Conservation (phyloP, 768 basidiomycete species). For the Xanthoconium purpureum region DNA sequence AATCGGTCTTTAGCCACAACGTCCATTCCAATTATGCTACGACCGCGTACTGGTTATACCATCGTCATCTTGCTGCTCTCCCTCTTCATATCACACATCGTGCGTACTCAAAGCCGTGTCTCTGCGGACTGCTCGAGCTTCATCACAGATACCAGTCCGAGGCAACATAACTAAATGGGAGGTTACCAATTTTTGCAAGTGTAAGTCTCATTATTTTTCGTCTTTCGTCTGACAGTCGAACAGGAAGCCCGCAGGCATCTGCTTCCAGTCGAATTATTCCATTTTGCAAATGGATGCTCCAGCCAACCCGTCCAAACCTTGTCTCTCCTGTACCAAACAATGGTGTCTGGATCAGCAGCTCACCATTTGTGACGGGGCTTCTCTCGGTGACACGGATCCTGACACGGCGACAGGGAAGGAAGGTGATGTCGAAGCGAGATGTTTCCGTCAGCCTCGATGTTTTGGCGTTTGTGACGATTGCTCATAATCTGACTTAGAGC, state of each 20-base stretch:
- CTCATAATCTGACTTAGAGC: slow-evolving; percentile 51
- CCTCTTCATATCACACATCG: slow-evolving; percentile 20
- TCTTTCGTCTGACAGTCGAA: background rate
- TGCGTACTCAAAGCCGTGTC: slow-evolving; percentile 20
- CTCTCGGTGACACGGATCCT: slow-evolving; percentile 82
- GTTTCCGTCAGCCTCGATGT: slow-evolving; percentile 75
- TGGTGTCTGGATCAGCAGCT: slow-evolving; percentile 95
- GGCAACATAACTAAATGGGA: slow-evolving; percentile 74
- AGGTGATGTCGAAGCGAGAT: slow-evolving; percentile 92
- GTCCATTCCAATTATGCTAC: slow-evolving; percentile 17
- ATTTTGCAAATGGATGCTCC: slow-evolving; percentile 79
- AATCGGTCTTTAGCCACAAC: slow-evolving; percentile 18
- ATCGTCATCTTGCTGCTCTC: slow-evolving; percentile 14
- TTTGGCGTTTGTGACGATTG: slow-evolving; percentile 28
- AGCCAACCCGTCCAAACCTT: slow-evolving; percentile 85
- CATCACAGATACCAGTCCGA: slow-evolving; percentile 36
- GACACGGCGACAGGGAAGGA: slow-evolving; percentile 94
- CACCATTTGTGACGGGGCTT: slow-evolving; percentile 75
- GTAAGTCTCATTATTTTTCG: slow-evolving; percentile 35
- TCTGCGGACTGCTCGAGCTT: slow-evolving; percentile 10
- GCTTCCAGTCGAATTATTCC: slow-evolving; percentile 82
- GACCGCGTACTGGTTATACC: slow-evolving; percentile 6
- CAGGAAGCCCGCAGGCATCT: slow-evolving; percentile 63
- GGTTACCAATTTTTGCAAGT: slow-evolving; percentile 90
- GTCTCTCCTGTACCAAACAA: slow-evolving; percentile 89